phyloP scores from a whole-genome alignment of 352 stramenopile species.

The Globisporangium parvum region DNA sequence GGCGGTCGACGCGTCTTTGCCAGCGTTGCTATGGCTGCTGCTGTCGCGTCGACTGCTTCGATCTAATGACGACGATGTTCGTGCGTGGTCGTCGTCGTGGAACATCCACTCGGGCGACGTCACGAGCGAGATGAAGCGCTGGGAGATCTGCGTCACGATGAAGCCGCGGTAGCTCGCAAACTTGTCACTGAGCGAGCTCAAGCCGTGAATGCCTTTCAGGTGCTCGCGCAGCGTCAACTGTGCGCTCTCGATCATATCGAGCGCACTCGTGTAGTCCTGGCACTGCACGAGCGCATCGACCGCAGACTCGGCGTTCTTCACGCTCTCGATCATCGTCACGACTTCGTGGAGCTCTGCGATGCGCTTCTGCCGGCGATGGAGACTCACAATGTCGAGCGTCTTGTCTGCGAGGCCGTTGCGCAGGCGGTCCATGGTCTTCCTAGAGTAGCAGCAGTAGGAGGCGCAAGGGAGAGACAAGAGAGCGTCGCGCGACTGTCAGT shows the following conservation, averaged over 20 bases:
- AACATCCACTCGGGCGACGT: conserved; percentile 83
- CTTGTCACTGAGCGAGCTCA: conserved; percentile 70
- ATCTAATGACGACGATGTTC: conserved; percentile 11
- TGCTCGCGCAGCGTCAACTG: conserved; percentile 62
- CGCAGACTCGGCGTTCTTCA: conserved; percentile 78
- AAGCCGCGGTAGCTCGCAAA: conserved; percentile 64
- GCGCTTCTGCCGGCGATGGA: conserved; percentile 77
- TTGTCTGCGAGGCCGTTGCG: conserved; percentile 77
- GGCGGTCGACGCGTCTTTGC: conserved; percentile 26
- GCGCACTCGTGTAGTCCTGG: conserved; percentile 71
- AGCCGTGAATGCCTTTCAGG: conserved; percentile 70
- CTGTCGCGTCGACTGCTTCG: conserved; percentile 12
- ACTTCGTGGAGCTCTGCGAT: conserved; percentile 79
- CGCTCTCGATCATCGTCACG: conserved; percentile 78
- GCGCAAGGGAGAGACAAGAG: neutral
- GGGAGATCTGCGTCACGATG: conserved; percentile 72
- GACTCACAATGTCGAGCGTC: conserved; percentile 81
- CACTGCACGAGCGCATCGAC: conserved; percentile 82
- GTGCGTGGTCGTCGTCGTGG: conserved; percentile 35
- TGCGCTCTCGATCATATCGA: conserved; percentile 75
- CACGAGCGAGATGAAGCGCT: conserved; percentile 73
- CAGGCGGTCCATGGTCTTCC: conserved; percentile 78
- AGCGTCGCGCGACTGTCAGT: neutral
- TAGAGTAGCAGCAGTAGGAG: conserved; percentile 4
- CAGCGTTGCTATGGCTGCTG: conserved; percentile 15